Evolutionary conservation across 257 asterid species (phyloP), one percentile per base, ranked within the genome.

Genomic region (Gynochthodes officinalis): DNA sequence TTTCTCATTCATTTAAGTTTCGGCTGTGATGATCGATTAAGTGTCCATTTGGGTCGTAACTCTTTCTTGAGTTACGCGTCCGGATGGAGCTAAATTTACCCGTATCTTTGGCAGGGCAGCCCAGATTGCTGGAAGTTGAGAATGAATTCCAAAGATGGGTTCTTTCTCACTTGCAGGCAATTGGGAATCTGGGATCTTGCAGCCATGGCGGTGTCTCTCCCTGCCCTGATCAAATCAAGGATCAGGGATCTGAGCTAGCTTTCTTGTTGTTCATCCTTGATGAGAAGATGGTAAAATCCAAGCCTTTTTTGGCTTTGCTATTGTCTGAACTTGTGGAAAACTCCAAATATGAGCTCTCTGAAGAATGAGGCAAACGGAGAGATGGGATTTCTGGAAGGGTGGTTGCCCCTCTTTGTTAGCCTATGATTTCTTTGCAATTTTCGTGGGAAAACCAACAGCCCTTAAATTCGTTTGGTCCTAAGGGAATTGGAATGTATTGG

Each of bases 371-470:
- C 69, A 33, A 63, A 50, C 28, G 0, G 69, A 63, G 69, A n/a
- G 67, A 12, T 62, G 44, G 61, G 53, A 23, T 40, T 49, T 43
- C 33, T 48, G 4, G 16, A 62, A 78, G 87, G 91, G 89, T 71
- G 83, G 91, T 86, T 86, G 85, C 87, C 84, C 82, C 83, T 82
- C 78, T 84, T 79, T 80, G 83, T 53, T 33, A n/a, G 77, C 83
- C 77, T 19, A 46, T 73, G 76, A 57, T 69, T 82, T 30, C 57
- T 12, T 43, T 23, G 7, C n/a, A 1, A 67, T 48, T 50, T 50
- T 50, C 25, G 3, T 50, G 2, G 27, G 39, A 28, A 59, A 59
- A 59, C 13, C 65, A 59, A 59, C 42, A 42, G 37, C 52, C 60
- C 52, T 48, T 67, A 12, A 23, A 15, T 49, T 57, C 52, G 4